Evolutionary conservation across 176 grass and related monocot species (phyloP).

Genomic region (Oryza glaberrima): DNA sequence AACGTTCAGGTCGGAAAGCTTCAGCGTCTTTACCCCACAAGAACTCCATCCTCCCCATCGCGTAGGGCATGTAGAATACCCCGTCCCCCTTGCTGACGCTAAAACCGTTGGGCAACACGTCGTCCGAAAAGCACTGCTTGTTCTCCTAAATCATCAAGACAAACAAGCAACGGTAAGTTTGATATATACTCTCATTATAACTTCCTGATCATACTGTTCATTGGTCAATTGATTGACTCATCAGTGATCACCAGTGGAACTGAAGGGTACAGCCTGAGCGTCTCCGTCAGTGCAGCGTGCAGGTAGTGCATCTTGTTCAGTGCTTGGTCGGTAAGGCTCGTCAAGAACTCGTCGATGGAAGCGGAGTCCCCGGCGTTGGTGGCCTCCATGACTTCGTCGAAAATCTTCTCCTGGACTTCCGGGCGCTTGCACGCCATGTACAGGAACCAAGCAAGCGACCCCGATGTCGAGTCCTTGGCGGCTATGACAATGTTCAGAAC

Average conservation of each 20-base stretch:
- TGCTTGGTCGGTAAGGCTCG: constrained; percentile 56
- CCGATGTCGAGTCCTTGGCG: constrained; percentile 64
- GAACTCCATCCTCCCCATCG: constrained; percentile 74
- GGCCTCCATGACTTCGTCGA: constrained; percentile 36
- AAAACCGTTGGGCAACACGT: constrained; percentile 57
- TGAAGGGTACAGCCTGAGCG: constrained; percentile 62
- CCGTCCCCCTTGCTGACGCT: constrained; percentile 57
- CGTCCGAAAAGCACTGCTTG: constrained; percentile 71
- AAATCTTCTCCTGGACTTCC: constrained; percentile 53
- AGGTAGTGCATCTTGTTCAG: constrained; percentile 82
- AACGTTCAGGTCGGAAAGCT: constrained; percentile 60
- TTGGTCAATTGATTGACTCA: too few species aligned
- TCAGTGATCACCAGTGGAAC: constrained; percentile 49
- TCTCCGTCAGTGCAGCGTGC: constrained; percentile 63
- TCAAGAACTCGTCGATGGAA: constrained; percentile 45
- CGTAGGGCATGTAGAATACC: constrained; percentile 64
- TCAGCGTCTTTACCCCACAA: constrained; percentile 69
- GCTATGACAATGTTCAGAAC: constrained; percentile 66
- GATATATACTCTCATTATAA: background rate
- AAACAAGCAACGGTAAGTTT: background rate
- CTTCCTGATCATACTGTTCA: too few species aligned
- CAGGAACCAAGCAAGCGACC: constrained; percentile 63
- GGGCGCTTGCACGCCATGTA: constrained; percentile 73
- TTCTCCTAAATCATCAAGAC: constrained; percentile 37
- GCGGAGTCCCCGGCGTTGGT: constrained; percentile 1